Percentiles rank a stretch among this genome's conserved stretches.
These are phyloP conservation scores for Saccharomycopsis selenospora DNA, from an alignment of 805 yeast genomes.

Conservation along the genomic window DNA sequence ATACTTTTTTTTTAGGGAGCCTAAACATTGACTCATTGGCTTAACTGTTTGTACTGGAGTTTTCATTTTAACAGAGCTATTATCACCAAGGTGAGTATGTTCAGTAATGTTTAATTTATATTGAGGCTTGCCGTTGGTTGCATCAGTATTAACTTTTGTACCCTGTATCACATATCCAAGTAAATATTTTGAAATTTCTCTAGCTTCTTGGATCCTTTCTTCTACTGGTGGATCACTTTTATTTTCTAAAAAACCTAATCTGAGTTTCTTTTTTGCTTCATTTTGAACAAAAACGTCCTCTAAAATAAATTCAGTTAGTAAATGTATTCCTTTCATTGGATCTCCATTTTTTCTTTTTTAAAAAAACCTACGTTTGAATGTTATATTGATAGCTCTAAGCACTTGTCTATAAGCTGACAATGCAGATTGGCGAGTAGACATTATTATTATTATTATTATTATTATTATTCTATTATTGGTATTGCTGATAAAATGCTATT, in stretches of 20 bases:
- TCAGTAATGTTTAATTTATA: neutral
- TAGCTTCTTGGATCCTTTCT: neutral
- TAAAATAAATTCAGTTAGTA: neutral
- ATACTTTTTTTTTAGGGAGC: neutral
- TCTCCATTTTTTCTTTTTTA: no score
- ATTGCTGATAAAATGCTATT: no score
- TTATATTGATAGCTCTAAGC: slow-evolving; percentile 1
- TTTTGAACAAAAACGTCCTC: neutral
- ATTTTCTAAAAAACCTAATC: neutral
- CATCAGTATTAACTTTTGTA: neutral
- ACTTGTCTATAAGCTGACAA: slow-evolving; percentile 1
- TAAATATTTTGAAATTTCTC: neutral
- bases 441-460: no score
- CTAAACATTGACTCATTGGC: slow-evolving; percentile 2
- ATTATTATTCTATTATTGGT: no score
- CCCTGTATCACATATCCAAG: slow-evolving; percentile 2
- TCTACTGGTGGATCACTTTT: neutral
- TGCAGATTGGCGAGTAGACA: slow-evolving; percentile 1
- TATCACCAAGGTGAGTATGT: slow-evolving; percentile 1
- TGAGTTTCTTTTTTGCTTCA: slow-evolving; percentile 1
- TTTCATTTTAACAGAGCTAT: neutral
- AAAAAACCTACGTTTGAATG: neutral
- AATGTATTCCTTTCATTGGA: neutral
- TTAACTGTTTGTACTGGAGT: neutral
- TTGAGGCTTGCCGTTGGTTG: slow-evolving; percentile 1